Evolutionary conservation across 768 basidiomycete genomes (phyloP).

Genomic region (Chalciporus piperatus): DNA sequence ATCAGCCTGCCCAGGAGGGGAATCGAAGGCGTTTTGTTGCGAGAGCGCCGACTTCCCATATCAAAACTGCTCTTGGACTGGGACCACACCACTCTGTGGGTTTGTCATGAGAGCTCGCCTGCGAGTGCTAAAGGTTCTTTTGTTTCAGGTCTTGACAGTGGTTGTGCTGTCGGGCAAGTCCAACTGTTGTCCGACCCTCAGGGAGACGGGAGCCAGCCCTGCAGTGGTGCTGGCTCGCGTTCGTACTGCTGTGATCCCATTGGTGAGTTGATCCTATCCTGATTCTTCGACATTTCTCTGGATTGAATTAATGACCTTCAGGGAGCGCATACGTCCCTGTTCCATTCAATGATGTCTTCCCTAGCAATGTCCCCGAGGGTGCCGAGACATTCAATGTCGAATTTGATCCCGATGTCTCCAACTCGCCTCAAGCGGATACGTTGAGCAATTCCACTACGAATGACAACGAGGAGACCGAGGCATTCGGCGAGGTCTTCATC

Average conservation of each 20-base stretch:
- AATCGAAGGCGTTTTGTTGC: not conserved
- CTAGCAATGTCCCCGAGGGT: not conserved
- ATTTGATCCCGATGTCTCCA: not conserved
- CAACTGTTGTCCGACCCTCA: not conserved
- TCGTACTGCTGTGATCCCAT: not conserved
- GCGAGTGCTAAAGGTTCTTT: no score
- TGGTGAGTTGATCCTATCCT: not conserved
- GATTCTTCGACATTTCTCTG: no score
- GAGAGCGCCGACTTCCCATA: not conserved
- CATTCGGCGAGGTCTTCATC: not conserved
- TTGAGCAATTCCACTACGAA: not conserved
- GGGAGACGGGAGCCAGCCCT: not conserved
- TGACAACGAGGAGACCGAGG: not conserved
- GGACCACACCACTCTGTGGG: not conserved
- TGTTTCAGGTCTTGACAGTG: not conserved
- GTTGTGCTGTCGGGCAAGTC: not conserved
- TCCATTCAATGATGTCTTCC: not conserved
- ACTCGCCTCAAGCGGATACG: not conserved
- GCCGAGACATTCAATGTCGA: not conserved
- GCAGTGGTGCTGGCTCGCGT: not conserved
- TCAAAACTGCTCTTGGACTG: not conserved
- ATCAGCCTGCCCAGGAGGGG: not conserved
- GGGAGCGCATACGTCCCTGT: not conserved
- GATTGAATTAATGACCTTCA: no score
- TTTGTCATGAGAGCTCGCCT: no score